Evolutionary conservation across 1,284 basidiomycete genomes (phyloP).

Genomic region (Tilletia indica): DNA sequence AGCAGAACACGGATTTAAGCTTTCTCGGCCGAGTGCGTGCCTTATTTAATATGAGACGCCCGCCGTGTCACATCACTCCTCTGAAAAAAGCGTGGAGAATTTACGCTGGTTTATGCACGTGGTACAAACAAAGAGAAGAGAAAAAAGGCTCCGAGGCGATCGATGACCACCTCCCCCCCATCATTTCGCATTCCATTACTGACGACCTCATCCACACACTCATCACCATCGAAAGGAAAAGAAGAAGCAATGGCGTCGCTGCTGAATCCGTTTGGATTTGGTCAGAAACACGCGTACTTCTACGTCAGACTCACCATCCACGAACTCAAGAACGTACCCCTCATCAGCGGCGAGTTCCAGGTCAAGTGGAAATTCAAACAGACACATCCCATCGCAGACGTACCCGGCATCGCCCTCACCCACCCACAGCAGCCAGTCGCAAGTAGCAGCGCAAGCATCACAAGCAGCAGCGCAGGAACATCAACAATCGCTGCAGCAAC

Average conservation of each 20-base stretch:
- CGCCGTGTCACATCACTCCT: too few relatives aligned
- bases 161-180: background rate
- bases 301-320: slow-evolving; percentile 68
- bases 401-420: slow-evolving; percentile 3
- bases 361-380: slow-evolving; percentile 74
- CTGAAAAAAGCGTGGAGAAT: too few relatives aligned
- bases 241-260: slow-evolving; percentile 34
- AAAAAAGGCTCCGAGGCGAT: too few relatives aligned
- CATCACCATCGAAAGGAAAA: background rate
- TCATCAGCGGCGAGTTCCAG: slow-evolving; percentile 72
- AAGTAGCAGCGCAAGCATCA: background rate
- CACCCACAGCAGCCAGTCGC: too few relatives aligned
- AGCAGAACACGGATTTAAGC: too few relatives aligned
- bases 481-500: background rate
- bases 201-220: background rate
- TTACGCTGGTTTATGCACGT: too few relatives aligned
- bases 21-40: background rate
- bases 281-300: slow-evolving; percentile 67
- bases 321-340: slow-evolving; percentile 72
- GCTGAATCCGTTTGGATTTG: slow-evolving; percentile 42
- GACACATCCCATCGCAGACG: slow-evolving; percentile 53
- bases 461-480: background rate
- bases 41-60: background rate
- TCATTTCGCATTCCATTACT: background rate
- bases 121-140: too few relatives aligned